Percentiles rank a stretch among this genome's conserved stretches.
Evolutionary conservation across 805 yeast species (phyloP).

Genomic region (Hagleromyces aurorensis): DNA sequence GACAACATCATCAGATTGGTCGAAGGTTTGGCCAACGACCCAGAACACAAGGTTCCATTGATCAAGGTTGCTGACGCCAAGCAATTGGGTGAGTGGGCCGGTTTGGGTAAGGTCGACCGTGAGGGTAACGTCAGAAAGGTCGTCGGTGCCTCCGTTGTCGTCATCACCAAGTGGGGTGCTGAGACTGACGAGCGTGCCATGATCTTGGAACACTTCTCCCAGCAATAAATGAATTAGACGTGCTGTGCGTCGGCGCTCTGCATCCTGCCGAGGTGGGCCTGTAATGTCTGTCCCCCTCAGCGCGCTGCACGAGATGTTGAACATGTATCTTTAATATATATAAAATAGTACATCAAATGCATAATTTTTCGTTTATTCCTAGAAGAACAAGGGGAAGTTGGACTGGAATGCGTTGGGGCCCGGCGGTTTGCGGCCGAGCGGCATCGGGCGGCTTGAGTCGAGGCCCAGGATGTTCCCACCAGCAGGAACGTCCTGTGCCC

Average conservation of each 20-base stretch:
- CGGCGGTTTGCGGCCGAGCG: neutral
- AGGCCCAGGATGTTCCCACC: too few relatives aligned
- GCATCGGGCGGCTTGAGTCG: neutral
- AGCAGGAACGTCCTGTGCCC: neutral
- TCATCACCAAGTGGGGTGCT: constrained; percentile 99
- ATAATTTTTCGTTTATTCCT: neutral
- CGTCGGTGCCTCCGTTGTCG: constrained; percentile 99
- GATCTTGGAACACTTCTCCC: constrained; percentile 92
- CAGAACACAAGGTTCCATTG: constrained; percentile 92
- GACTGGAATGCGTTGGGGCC: too few relatives aligned
- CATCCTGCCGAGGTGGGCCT: constrained; percentile 1
- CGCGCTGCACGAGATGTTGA: too few relatives aligned
- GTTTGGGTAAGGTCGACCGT: constrained; percentile 98
- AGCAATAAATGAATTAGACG: constrained; percentile 47
- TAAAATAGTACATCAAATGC: too few relatives aligned
- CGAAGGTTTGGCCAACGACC: constrained; percentile 98
- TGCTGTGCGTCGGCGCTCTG: constrained; percentile 1
- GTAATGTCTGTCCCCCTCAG: neutral
- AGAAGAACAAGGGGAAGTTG: constrained; percentile 12
- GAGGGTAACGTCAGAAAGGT: constrained; percentile 99
- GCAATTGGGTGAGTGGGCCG: constrained; percentile 99
- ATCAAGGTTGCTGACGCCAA: constrained; percentile 99
- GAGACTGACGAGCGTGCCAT: constrained; percentile 96
- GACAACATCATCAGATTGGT: constrained; percentile 92
- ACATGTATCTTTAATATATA: too few relatives aligned